Base-by-base conservation (phyloP, 805 yeast species). In the Candida easanensis region DNA sequence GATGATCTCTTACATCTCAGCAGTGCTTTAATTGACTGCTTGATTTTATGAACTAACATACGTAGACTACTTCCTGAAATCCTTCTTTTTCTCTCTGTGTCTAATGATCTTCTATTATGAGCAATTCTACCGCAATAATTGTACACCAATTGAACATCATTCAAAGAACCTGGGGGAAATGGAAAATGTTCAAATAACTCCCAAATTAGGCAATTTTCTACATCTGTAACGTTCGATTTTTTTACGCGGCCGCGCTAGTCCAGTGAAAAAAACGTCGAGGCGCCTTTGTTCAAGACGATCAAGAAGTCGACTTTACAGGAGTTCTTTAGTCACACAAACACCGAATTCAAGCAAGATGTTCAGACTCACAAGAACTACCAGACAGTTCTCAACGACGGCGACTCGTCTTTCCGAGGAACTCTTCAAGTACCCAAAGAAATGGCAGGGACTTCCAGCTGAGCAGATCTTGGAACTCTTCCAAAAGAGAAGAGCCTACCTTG, bases 391-490 rank as follows among this genome's bases (percentile, higher is more conserved):
- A 8, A 32, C 46, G 4, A 32, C 52, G 3, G 36, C 44, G 2
- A 39, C 41, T 11, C 44, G 42, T 16, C 44, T 48, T 11, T 36
- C 49, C n/a, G 49, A 41, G 25, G 38, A 38, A 22, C 43, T 48
- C 13, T 45, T 25, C 32, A 30, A 38, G 19, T 45, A 45, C 30
- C 95, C 95, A 3, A 77, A 77, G 43, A 72, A 76, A 41, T 85
- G 95, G 95, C 68, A 70, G 39, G 85, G 82, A 0, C 69, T 83
- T 45, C 82, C 87, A 13, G 75, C 85, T 14, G 78, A 79, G 44
- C 70, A 74, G 48, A 77, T 85, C 37, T 70, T 83, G 47, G 75
- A 75, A 46, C 68, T 85, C 47, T 85, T 79, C 59, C 69, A 76
- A 50, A 69, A 77, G 54, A 73, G 91, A 61, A 76, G 76, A 46